These are phyloP conservation scores for Neurospora sp. DNA, from an alignment of 495 filamentous ascomycete genomes.

Conservation along the genomic window DNA sequence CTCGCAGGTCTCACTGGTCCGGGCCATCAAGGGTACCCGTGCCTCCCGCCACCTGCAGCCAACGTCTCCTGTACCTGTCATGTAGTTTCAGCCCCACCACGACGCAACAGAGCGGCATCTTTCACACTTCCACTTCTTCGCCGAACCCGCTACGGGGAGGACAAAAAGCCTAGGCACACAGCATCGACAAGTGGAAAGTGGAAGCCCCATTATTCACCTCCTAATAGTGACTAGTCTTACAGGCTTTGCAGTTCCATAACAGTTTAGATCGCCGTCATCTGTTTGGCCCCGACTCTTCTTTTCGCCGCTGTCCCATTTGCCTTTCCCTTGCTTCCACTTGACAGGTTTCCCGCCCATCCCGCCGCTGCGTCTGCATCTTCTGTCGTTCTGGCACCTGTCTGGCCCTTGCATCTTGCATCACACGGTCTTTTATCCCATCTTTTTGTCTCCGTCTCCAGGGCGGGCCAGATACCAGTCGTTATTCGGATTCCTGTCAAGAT, in stretches of 20 bases:
- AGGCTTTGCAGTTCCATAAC: neutral
- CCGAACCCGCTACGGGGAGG: neutral
- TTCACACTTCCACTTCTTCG: neutral
- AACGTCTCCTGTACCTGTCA: conserved; percentile 13
- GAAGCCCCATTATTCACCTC: neutral
- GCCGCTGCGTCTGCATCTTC: neutral
- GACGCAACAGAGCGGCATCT: neutral
- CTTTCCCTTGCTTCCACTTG: neutral
- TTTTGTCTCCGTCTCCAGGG: neutral
- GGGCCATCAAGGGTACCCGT: conserved; percentile 3
- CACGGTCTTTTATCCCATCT: neutral
- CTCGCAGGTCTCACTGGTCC: neutral
- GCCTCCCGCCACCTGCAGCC: conserved; percentile 12
- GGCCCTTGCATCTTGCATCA: neutral
- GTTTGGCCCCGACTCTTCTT: neutral
- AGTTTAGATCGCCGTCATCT: neutral
- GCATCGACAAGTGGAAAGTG: neutral
- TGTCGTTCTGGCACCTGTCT: neutral
- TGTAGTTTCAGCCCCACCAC: conserved; percentile 19
- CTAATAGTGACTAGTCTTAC: neutral
- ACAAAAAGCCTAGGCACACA: neutral
- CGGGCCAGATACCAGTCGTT: neutral
- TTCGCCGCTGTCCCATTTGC: neutral
- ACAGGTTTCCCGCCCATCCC: neutral
- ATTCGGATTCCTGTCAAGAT: neutral